Percentiles rank a stretch among this genome's conserved stretches.
Conservation (phyloP, 148 eudicot species). For the Rheum nobile region DNA sequence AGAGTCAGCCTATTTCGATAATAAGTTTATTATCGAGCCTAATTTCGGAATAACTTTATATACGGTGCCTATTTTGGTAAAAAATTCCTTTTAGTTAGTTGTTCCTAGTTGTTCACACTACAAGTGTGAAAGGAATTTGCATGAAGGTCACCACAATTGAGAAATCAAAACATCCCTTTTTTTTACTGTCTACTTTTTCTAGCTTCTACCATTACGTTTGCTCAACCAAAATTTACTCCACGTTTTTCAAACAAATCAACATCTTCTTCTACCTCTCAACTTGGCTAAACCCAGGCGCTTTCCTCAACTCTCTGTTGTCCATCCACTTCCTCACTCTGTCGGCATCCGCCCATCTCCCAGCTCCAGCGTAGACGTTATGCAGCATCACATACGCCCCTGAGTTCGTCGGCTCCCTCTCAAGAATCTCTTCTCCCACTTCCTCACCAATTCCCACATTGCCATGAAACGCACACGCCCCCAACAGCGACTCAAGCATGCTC, state of each 20-base stretch:
- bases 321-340: slow-evolving; percentile 32
- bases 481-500: slow-evolving; percentile 31
- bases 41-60: no score
- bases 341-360: slow-evolving; percentile 58
- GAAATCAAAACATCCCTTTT: no score
- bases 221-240: neutral
- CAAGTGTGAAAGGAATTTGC: no score
- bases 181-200: no score
- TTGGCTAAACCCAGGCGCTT: slow-evolving; percentile 38
- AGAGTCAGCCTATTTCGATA: no score
- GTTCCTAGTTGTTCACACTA: no score
- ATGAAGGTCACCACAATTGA: no score
- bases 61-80: no score
- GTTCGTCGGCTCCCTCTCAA: slow-evolving; percentile 27
- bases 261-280: slow-evolving; percentile 10
- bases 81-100: no score
- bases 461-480: slow-evolving; percentile 50
- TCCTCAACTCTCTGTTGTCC: slow-evolving; percentile 32
- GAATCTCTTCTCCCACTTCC: slow-evolving; percentile 27
- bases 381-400: slow-evolving; percentile 32
- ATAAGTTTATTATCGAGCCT: no score
- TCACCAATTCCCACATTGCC: slow-evolving; percentile 43
- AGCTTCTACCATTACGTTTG: neutral
- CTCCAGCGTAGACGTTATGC: slow-evolving; percentile 51
- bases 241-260: neutral